phyloP scores from a whole-genome alignment of 192 early-diverging fungal species.

The Podila verticillata region DNA sequence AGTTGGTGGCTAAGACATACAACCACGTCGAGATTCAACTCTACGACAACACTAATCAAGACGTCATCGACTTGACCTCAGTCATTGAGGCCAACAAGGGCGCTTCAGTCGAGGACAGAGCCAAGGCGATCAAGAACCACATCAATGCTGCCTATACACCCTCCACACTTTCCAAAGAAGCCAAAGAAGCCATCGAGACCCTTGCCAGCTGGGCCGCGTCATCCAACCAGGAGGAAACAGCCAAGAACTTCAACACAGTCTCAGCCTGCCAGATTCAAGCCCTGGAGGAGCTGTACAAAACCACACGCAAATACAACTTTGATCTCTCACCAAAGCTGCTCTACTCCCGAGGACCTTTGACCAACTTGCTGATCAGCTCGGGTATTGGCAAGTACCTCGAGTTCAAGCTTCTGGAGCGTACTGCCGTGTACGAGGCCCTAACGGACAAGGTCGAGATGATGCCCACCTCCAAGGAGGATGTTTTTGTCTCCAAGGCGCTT shows the following conservation, averaged over 20 bases:
- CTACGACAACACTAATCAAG: constrained; percentile 1
- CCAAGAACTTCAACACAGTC: constrained; percentile 11
- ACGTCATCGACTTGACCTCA: constrained; percentile 20
- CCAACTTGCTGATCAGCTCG: constrained; percentile 78
- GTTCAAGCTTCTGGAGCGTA: constrained; percentile 83
- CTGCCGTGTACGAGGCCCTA: constrained; percentile 59
- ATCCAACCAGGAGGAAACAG: neutral
- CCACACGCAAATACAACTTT: constrained; percentile 69
- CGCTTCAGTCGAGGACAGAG: constrained; percentile 14
- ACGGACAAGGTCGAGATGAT: constrained; percentile 63
- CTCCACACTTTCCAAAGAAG: constrained; percentile 20
- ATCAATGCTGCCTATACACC: constrained; percentile 12
- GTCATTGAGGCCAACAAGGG: constrained; percentile 21
- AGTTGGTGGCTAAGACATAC: constrained; percentile 32
- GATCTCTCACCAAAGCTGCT: constrained; percentile 79
- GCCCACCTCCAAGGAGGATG: constrained; percentile 91
- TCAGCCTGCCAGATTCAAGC: constrained; percentile 30
- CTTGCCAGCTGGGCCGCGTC: constrained; percentile 29
- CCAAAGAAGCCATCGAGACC: constrained; percentile 35
- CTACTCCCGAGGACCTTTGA: constrained; percentile 71
- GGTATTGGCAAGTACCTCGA: constrained; percentile 89
- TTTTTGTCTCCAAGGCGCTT: constrained; percentile 83
- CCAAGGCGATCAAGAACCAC: constrained; percentile 25
- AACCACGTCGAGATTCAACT: constrained; percentile 44
- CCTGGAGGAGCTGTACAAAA: constrained; percentile 52